Base-by-base conservation (phyloP, 805 yeast genomes). In the Cephaloascus albidus region DNA sequence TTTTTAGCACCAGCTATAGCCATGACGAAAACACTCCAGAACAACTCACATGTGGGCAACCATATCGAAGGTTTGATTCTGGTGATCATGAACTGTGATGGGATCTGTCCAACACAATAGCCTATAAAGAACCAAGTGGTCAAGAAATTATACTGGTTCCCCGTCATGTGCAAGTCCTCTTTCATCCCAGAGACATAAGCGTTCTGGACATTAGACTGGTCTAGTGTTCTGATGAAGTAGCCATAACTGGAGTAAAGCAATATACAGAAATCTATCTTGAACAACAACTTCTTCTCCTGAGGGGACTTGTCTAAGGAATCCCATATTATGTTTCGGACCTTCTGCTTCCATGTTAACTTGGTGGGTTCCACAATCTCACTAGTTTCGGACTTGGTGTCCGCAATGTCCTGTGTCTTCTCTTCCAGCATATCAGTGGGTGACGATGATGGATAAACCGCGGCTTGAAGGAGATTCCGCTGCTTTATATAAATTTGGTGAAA, bases 121-220 rank as follows among this genome's bases (percentile, higher is more conserved):
- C 51, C 51, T 36, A 47, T 43, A 34, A 16, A 43, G 46, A 47
- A 47, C 16, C 45, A 37, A 20, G 45, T 48, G 35, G 44, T 49
- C 4, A 49, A 44, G 41, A 45, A 40, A 20, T 44, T 46, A 43
- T 44, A 45, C 33, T 47, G 49, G 33, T 47, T 47, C 4, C 50
- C 50, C 32, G 43, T 40, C 51, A 47, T 47, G 15, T 36, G 40
- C 18, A 62, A 52, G 26, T 44, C 54, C 38, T 57, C 56, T 36
- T 50, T 41, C 40, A 62, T 42, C 1, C 63, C 58, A 20, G 60
- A 55, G 20, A 60, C 55, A 42, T 62, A 62, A 4, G 63, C 68
- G 38, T 62, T 62, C 36, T 55, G 58, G 31, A 62, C 46, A 44
- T 62, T 62, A 26, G 66, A 56, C 40, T 57, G 64, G 42, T 62